Evolutionary conservation across 306 rosid species (phyloP).

Genomic region (Quercus aquifolioides): DNA sequence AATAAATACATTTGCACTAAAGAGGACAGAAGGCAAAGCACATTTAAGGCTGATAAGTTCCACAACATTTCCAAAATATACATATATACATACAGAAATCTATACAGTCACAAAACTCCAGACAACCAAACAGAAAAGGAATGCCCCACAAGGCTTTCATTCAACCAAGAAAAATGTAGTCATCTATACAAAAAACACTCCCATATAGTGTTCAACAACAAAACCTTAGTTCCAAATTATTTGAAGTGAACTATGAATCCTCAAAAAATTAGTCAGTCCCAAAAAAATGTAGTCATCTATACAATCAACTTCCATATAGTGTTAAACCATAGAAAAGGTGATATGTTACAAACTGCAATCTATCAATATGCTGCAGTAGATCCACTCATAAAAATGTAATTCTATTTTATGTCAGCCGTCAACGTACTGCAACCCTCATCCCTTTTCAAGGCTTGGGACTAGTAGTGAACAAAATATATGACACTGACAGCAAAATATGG

Average conservation of each 20-base stretch:
- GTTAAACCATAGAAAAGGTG: conserved; percentile 8
- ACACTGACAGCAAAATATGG: too few relatives aligned
- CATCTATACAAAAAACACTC: neutral
- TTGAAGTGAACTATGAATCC: too few relatives aligned
- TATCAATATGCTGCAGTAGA: too few relatives aligned
- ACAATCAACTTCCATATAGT: too few relatives aligned
- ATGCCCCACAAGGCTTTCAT: conserved; percentile 35
- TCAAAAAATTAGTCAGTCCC: neutral
- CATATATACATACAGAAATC: conserved; percentile 8
- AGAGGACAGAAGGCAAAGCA: neutral
- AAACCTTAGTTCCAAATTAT: too few relatives aligned
- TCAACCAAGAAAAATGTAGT: conserved; percentile 10
- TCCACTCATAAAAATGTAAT: too few relatives aligned
- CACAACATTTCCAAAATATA: neutral
- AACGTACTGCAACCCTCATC: too few relatives aligned
- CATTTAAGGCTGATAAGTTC: neutral
- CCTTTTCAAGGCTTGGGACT: too few relatives aligned
- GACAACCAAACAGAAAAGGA: conserved; percentile 19
- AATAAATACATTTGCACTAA: conserved; percentile 24
- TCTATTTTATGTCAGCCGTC: too few relatives aligned
- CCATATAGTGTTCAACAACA: too few relatives aligned
- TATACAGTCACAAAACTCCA: conserved; percentile 22
- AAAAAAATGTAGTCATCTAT: neutral
- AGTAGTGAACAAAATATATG: too few relatives aligned
- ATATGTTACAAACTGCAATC: neutral